Evolutionary conservation across 352 stramenopile genomes (phyloP).

Genomic region (Pythium diclinum): DNA sequence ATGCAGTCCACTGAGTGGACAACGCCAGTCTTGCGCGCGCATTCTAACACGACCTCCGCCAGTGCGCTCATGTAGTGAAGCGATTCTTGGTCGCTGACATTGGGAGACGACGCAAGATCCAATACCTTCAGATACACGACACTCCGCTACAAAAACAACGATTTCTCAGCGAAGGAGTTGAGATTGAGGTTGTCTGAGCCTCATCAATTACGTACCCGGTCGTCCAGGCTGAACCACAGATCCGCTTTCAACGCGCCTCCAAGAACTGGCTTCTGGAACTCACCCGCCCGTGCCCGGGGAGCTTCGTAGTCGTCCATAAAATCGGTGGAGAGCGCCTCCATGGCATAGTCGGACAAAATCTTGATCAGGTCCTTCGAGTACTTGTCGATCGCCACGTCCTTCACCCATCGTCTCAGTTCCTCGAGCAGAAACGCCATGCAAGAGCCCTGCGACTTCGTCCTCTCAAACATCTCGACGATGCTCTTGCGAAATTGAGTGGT

Average conservation of each 20-base stretch:
- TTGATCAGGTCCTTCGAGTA: conserved; percentile 28
- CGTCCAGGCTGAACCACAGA: conserved; percentile 37
- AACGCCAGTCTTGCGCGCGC: conserved; percentile 29
- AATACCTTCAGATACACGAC: conserved; percentile 48
- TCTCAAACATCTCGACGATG: conserved; percentile 33
- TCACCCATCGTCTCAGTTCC: conserved; percentile 38
- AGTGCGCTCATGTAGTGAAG: conserved; percentile 44
- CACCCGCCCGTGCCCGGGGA: conserved; percentile 17
- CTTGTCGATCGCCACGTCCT: conserved; percentile 22
- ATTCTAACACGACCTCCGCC: conserved; percentile 40
- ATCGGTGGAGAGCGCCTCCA: conserved; percentile 35
- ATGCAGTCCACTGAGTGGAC: conserved; percentile 44
- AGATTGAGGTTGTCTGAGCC: neutral
- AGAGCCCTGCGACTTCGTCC: conserved; percentile 28
- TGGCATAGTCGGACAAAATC: conserved; percentile 44
- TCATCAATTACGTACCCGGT: conserved; percentile 10
- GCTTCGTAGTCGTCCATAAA: conserved; percentile 50
- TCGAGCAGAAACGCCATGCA: conserved; percentile 44
- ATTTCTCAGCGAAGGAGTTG: neutral
- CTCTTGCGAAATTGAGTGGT: conserved; percentile 24
- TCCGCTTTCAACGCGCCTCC: conserved; percentile 37
- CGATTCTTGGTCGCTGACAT: conserved; percentile 40
- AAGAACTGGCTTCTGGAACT: conserved; percentile 36
- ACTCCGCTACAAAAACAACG: neutral
- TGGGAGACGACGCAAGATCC: conserved; percentile 41